phyloP scores from a whole-genome alignment of 2,329 filamentous ascomycete genomes.

The Verticillium tricorpus region DNA sequence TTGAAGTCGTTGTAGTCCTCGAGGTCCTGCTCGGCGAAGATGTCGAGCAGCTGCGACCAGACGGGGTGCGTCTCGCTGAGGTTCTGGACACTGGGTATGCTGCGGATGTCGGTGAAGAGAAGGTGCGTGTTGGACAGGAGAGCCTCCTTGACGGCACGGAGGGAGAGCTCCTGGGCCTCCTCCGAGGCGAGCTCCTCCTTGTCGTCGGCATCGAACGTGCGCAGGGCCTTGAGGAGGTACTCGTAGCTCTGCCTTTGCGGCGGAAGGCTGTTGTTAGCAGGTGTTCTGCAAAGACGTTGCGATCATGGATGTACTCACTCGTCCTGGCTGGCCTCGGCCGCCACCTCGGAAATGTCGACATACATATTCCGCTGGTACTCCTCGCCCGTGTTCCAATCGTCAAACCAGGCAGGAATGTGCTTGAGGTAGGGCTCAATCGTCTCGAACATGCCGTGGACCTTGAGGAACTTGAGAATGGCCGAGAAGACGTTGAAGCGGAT shows the following conservation, averaged over 20 bases:
- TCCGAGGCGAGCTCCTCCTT: slow-evolving; percentile 52
- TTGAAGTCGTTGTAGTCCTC: slow-evolving; percentile 96
- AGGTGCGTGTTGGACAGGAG: slow-evolving; percentile 53
- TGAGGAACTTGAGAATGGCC: slow-evolving; percentile 81
- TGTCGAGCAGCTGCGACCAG: slow-evolving; percentile 88
- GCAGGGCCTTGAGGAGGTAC: slow-evolving; percentile 60
- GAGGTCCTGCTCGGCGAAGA: slow-evolving; percentile 90
- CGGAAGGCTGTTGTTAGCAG: not conserved
- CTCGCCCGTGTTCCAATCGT: slow-evolving; percentile 75
- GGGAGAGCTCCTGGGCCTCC: slow-evolving; percentile 56
- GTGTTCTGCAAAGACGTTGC: not conserved
- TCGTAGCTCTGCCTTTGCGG: slow-evolving; percentile 54
- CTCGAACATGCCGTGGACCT: slow-evolving; percentile 72
- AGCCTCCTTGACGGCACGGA: slow-evolving; percentile 51
- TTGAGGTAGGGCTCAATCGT: slow-evolving; percentile 78
- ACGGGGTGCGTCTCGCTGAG: slow-evolving; percentile 78
- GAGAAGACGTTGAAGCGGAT: slow-evolving; percentile 88
- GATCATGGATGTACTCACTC: slow-evolving; percentile 48
- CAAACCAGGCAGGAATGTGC: slow-evolving; percentile 77
- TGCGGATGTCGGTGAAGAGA: slow-evolving; percentile 76
- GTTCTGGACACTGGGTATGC: slow-evolving; percentile 77
- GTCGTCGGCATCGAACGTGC: slow-evolving; percentile 54
- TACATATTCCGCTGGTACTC: slow-evolving; percentile 84
- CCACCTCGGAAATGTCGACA: slow-evolving; percentile 75
- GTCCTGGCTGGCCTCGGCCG: slow-evolving; percentile 71